phyloP scores from a whole-genome alignment of 2,329 filamentous ascomycete genomes.

The Tolypocladium capitatum region DNA sequence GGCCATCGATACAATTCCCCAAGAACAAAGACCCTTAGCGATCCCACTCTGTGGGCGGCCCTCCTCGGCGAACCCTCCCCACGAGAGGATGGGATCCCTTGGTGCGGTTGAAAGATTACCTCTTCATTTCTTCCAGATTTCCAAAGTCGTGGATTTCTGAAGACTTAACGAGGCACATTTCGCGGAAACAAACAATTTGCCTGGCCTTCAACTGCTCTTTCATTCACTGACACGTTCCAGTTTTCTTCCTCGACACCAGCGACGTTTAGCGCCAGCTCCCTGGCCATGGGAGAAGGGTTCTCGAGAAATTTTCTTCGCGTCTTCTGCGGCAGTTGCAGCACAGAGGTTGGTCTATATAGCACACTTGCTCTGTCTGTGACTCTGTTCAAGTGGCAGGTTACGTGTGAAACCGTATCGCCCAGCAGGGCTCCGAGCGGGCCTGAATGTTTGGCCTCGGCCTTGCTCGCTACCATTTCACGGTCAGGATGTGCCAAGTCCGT shows the following conservation, averaged over 20 bases:
- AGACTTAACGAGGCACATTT: conserved; percentile 39
- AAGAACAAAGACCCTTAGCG: conserved; percentile 30
- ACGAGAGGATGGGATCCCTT: conserved; percentile 26
- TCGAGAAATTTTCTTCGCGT: conserved; percentile 22
- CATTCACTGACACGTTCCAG: conserved; percentile 17
- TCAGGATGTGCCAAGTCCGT: conserved; percentile 45
- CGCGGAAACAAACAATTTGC: too few species aligned
- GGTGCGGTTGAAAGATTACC: conserved; percentile 16
- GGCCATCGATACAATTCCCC: conserved; percentile 59
- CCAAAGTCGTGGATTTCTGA: conserved; percentile 33
- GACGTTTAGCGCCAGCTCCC: conserved; percentile 15
- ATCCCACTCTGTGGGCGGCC: conserved; percentile 11
- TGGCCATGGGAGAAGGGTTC: conserved; percentile 12
- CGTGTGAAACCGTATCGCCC: conserved; percentile 19
- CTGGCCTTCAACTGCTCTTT: background rate
- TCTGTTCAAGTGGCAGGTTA: conserved; percentile 45
- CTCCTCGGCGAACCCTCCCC: conserved; percentile 22
- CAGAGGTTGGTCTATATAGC: conserved; percentile 34
- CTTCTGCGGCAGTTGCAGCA: conserved; percentile 31
- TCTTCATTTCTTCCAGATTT: conserved; percentile 32
- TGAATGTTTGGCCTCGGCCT: conserved; percentile 39
- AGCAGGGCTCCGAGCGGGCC: conserved; percentile 23
- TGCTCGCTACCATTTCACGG: conserved; percentile 39
- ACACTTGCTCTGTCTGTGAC: conserved; percentile 30
- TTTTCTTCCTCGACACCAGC: conserved; percentile 22